Evolutionary conservation across 345 rosid genomes (phyloP).

Genomic region (Ricinus communis): DNA sequence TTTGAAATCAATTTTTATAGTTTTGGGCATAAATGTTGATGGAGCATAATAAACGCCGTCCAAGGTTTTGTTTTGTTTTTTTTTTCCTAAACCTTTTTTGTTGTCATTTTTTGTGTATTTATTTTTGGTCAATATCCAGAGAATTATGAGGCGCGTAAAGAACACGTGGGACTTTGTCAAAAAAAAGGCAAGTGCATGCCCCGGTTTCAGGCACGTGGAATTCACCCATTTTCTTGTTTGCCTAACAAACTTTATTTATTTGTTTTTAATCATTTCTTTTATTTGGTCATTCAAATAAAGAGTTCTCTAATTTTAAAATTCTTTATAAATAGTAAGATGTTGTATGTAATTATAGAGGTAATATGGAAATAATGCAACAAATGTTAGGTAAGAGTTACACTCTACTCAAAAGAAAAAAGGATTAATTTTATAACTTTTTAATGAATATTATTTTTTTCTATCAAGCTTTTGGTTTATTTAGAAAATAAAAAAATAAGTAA

Average conservation of each 20-base stretch:
- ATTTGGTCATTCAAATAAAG: background rate
- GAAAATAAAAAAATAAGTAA: background rate
- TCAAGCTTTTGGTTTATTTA: too few relatives aligned
- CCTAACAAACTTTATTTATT: slow-evolving; percentile 7
- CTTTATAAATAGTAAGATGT: too few relatives aligned
- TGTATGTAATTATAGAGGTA: too few relatives aligned
- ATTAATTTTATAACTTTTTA: background rate
- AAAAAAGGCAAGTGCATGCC: background rate
- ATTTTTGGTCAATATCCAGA: too few relatives aligned
- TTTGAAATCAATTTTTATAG: too few relatives aligned
- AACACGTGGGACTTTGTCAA: background rate
- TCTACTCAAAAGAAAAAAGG: background rate
- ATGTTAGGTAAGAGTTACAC: background rate
- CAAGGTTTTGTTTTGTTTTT: too few relatives aligned
- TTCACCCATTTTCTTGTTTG: background rate
- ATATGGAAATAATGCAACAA: background rate
- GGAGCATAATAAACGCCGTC: too few relatives aligned
- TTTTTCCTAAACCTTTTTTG: too few relatives aligned
- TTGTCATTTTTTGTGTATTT: too few relatives aligned
- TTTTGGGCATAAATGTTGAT: too few relatives aligned
- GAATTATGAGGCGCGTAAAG: background rate
- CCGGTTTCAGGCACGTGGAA: background rate
- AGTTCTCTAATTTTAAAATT: background rate
- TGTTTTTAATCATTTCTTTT: too few relatives aligned
- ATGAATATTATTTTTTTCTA: background rate